Percentiles rank a stretch among this genome's conserved stretches.
Conservation (phyloP, 2,329 filamentous ascomycete species). For the Paecilomyces dactylethromorphus region DNA sequence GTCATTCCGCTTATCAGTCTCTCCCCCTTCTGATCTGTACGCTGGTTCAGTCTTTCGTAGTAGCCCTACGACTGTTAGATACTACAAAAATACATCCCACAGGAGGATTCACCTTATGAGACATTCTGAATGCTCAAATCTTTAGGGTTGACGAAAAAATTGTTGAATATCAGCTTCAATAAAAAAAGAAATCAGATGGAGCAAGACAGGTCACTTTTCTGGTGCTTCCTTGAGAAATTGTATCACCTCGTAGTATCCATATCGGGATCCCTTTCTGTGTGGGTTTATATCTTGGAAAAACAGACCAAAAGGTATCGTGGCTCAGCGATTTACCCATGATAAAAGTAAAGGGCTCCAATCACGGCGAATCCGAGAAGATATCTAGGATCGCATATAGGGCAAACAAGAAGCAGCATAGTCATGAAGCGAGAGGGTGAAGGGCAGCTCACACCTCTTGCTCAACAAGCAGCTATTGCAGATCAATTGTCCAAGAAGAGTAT, state of each 20-base stretch:
- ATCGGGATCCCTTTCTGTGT: not conserved
- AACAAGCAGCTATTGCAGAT: not conserved
- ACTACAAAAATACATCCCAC: not conserved
- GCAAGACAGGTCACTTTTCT: not conserved
- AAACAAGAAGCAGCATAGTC: not conserved
- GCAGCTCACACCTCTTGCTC: not conserved
- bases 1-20: not conserved
- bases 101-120: not conserved
- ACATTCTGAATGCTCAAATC: not conserved
- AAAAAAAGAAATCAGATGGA: not conserved
- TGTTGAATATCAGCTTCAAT: not conserved
- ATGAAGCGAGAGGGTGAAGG: not conserved
- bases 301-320: not conserved
- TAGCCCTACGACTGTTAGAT: not conserved
- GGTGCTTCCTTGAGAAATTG: not conserved
- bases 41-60: not conserved
- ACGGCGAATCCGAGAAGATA: not conserved
- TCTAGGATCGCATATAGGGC: not conserved
- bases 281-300: not conserved
- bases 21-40: not conserved
- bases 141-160: not conserved
- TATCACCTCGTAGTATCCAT: not conserved
- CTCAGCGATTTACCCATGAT: no score
- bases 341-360: not conserved
- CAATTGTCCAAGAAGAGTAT: not conserved